These are phyloP conservation scores for Volvox reticuliferus DNA, from an alignment of 139 green algal genomes.

Conservation along the genomic window DNA sequence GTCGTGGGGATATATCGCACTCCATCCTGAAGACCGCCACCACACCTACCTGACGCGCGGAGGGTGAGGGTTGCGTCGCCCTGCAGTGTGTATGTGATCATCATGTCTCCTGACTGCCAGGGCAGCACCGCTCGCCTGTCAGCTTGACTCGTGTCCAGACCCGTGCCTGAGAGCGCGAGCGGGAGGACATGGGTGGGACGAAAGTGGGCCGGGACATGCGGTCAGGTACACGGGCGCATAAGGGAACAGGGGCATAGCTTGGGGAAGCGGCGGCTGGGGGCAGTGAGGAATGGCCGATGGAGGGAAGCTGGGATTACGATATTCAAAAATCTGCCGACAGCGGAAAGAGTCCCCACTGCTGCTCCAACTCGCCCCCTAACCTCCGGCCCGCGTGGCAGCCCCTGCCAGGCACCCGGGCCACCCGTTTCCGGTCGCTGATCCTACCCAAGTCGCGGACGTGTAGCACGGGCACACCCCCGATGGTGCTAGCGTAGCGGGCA, in stretches of 20 bases:
- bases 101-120: conserved; percentile 79
- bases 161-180: conserved; percentile 58
- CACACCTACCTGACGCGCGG: conserved; percentile 55
- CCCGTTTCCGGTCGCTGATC: neutral
- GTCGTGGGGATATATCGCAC: neutral
- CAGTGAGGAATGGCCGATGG: neutral
- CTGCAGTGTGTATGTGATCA: conserved; percentile 77
- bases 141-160: conserved; percentile 72
- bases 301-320: neutral
- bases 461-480: conserved; percentile 24
- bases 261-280: neutral
- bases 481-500: neutral
- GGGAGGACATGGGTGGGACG: neutral
- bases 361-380: neutral
- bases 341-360: neutral
- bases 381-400: too few relatives aligned
- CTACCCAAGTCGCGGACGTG: conserved; percentile 49
- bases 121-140: conserved; percentile 67
- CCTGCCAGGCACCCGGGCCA: too few relatives aligned
- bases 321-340: neutral
- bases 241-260: neutral
- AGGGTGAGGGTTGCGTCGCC: conserved; percentile 69
- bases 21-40: neutral
- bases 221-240: neutral
- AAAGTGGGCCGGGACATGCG: neutral